A percentile compares a stretch with the other conserved stretches of the same genome.
These are phyloP conservation scores for Lophiotrema nucula DNA, from an alignment of 495 filamentous ascomycete genomes.

Conservation along the genomic window DNA sequence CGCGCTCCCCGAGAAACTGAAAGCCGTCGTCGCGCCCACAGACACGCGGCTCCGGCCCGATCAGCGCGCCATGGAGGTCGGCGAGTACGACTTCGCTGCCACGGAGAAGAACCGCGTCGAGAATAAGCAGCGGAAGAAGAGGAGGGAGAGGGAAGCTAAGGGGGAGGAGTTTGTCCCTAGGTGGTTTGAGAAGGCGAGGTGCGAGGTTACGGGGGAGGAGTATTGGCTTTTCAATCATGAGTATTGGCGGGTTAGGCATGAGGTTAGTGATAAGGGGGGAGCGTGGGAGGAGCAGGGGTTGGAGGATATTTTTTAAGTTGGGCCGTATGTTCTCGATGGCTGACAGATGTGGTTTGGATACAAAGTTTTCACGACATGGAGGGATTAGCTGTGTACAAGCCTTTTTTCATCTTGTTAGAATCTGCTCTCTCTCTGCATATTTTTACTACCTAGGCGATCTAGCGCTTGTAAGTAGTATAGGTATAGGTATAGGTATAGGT, in stretches of 20 bases:
- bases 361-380: too few relatives aligned
- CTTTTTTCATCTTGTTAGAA: too few relatives aligned
- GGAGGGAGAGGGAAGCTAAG: conserved; percentile 66
- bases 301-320: conserved; percentile 72
- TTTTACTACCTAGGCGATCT: too few relatives aligned
- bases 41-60: conserved; percentile 89
- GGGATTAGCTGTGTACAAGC: too few relatives aligned
- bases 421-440: too few relatives aligned
- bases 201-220: conserved; percentile 79
- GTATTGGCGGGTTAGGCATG: conserved; percentile 75
- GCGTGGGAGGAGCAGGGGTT: conserved; percentile 51
- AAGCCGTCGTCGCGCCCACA: conserved; percentile 76
- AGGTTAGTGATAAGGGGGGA: conserved; percentile 52
- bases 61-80: conserved; percentile 98
- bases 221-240: conserved; percentile 86
- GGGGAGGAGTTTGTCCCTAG: conserved; percentile 81
- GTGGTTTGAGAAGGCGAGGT: conserved; percentile 76
- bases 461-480: too few relatives aligned
- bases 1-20: conserved; percentile 72
- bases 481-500: too few relatives aligned
- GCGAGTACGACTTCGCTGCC: conserved; percentile 89
- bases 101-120: conserved; percentile 93
- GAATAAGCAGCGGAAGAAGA: conserved; percentile 81
- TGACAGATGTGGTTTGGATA: too few relatives aligned
- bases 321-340: too few relatives aligned